Base-by-base conservation (phyloP, 1,284 basidiomycete genomes). In the Heterobasidion parviporum region DNA sequence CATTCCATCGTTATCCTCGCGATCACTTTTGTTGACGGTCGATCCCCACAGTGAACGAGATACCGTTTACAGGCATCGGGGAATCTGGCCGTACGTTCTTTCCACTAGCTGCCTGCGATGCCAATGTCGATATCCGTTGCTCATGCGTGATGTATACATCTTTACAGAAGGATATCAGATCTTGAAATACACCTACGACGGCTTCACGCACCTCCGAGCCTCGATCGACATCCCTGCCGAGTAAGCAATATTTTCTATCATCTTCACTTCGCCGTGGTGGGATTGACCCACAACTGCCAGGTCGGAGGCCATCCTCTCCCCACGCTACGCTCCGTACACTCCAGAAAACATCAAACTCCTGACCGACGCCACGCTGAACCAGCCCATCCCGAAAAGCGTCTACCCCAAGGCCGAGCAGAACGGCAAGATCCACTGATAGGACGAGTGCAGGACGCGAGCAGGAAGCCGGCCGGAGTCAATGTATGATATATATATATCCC, bases 201-300 rank as follows among this genome's bases (percentile, higher is more conserved):
- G 66, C 38, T 81, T 80, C 65, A 73, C 73, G 2, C 76, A 81
- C 61, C 57, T 66, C 47, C 73, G 79, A 14, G 68, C 71, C 26
- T 72, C 67, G 15, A 61, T 78, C 18, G 69, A 75, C 52, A 68
- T 75, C 6, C 77, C 80, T 26, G 26, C 26, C 16, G 61, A 59
- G 72, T 72, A 60, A 47, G 71, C 53, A 16, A 8, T 18, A 1
- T 49, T 16, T 18, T 34, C 1, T 53, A 15, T 16, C 18, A n/a
- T 18, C 7, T 9, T 47, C 10, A 9, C 7, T 18, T 34, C 41
- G 9, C 46, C 49, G 26, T 26, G 45, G n/a, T 15, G 57, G 15
- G 2, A 6, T 15, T 53, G 35, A 10, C 18, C 38, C 36, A n/a
- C 50, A 20, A 10, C 50, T 20, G 74, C 72, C 38, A 55, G 59